Conservation (phyloP, 306 rosid species). For the Trifolium fragiferum region DNA sequence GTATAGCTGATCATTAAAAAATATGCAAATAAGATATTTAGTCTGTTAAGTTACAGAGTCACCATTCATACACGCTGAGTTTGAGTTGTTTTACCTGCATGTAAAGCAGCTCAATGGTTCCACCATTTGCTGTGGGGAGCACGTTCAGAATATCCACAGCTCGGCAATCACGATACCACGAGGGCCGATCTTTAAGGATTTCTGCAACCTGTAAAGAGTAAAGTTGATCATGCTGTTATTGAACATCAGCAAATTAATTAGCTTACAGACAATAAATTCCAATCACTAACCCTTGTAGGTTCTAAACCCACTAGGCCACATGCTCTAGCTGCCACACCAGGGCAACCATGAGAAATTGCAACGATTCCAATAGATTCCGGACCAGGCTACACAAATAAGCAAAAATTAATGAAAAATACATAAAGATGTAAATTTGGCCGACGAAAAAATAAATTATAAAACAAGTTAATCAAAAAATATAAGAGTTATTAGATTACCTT, state of each 20-base stretch:
- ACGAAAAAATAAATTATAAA: constrained; percentile 26
- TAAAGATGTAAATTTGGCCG: background rate
- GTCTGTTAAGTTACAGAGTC: background rate
- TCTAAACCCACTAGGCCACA: constrained; percentile 99
- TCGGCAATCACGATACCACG: constrained; percentile 98
- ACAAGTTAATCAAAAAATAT: background rate
- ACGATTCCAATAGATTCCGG: constrained; percentile 99
- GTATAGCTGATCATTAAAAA: constrained; percentile 63
- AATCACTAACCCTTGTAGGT: constrained; percentile 88
- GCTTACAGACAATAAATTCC: background rate
- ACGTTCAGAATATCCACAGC: constrained; percentile 92
- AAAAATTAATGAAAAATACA: background rate
- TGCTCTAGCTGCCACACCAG: constrained; percentile 99
- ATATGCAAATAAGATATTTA: background rate
- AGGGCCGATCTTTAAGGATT: constrained; percentile 97
- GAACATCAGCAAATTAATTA: constrained; percentile 30
- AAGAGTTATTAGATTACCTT: constrained; percentile 58
- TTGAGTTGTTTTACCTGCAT: constrained; percentile 70
- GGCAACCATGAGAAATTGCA: constrained; percentile 99
- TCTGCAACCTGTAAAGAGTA: constrained; percentile 79
- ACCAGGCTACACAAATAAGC: constrained; percentile 79
- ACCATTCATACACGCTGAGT: background rate
- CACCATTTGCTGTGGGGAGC: constrained; percentile 96
- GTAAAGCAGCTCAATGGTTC: constrained; percentile 98
- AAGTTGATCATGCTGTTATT: constrained; percentile 7